These are phyloP conservation scores for Dothiorella sarmentorum DNA, from an alignment of 2,329 filamentous ascomycete genomes.

Conservation along the genomic window DNA sequence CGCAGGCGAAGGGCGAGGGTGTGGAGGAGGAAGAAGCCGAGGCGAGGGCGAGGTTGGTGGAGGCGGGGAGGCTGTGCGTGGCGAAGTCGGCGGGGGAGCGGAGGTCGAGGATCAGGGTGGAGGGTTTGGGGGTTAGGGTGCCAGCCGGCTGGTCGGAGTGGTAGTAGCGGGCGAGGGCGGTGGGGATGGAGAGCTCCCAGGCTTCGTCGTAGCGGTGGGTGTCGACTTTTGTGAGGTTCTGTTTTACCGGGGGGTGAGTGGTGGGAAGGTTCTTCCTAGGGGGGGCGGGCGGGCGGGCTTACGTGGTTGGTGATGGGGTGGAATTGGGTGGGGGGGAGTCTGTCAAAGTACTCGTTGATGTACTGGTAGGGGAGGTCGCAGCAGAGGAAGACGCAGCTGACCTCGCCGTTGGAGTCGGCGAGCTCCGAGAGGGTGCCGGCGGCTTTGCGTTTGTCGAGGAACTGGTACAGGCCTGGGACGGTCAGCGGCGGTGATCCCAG, in stretches of 20 bases:
- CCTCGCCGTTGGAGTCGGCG: constrained; percentile 43
- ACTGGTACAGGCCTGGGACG: constrained; percentile 45
- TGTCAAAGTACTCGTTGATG: constrained; percentile 58
- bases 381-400: constrained; percentile 58
- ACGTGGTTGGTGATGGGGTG: constrained; percentile 49
- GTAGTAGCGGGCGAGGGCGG: constrained; percentile 22
- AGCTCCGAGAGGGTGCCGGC: constrained; percentile 45
- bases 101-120: constrained; percentile 22
- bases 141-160: background rate
- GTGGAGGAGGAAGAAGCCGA: constrained; percentile 32
- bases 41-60: constrained; percentile 33
- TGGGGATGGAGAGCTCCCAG: constrained; percentile 15
- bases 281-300: constrained; percentile 15
- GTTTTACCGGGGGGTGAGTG: constrained; percentile 23
- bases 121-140: background rate
- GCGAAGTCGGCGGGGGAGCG: constrained; percentile 38
- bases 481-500: background rate
- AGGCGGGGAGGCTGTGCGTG: constrained; percentile 40
- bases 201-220: constrained; percentile 18
- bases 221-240: constrained; percentile 18
- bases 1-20: constrained; percentile 47
- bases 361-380: constrained; percentile 64
- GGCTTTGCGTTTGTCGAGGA: constrained; percentile 48
- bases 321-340: constrained; percentile 50
- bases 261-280: no score